Conservation (phyloP, 768 basidiomycete genomes). For the Leccinellum luteum region DNA sequence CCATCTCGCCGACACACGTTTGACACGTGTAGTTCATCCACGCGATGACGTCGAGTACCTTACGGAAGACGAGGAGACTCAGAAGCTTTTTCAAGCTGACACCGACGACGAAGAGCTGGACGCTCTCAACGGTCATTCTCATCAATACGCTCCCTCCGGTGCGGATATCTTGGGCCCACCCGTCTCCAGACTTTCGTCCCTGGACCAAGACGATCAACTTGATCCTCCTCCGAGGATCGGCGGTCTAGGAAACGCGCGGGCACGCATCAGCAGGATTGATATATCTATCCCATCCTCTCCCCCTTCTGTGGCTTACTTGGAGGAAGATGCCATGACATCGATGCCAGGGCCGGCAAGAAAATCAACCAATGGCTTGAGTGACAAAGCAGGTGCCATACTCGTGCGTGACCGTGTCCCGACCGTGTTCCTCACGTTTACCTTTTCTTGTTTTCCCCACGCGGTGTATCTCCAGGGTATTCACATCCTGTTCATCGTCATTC, state of each 20-base stretch:
- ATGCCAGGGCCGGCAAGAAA: constrained; percentile 10
- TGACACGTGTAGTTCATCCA: constrained; percentile 9
- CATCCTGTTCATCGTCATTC: constrained; percentile 90
- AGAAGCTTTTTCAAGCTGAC: constrained; percentile 19
- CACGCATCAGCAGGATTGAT: constrained; percentile 49
- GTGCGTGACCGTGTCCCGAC: constrained; percentile 41
- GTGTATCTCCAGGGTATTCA: constrained; percentile 72
- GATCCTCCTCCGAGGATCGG: constrained; percentile 30
- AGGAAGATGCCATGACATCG: constrained; percentile 20
- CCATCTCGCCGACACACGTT: constrained; percentile 37
- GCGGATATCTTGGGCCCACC: neutral
- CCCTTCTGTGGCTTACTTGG: constrained; percentile 12
- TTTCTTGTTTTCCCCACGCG: neutral
- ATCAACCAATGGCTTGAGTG: constrained; percentile 46
- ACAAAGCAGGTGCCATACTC: constrained; percentile 86
- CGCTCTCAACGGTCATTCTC: neutral
- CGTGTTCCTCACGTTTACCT: neutral
- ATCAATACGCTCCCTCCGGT: neutral
- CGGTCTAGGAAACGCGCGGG: constrained; percentile 39
- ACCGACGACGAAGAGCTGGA: constrained; percentile 23
- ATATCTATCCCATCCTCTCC: constrained; percentile 24
- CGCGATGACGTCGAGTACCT: constrained; percentile 16
- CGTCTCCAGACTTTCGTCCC: constrained; percentile 5
- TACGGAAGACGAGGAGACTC: constrained; percentile 27
- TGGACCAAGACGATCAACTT: constrained; percentile 7